Conservation (phyloP, 441 rosid species). For the Adansonia rubrostipa region DNA sequence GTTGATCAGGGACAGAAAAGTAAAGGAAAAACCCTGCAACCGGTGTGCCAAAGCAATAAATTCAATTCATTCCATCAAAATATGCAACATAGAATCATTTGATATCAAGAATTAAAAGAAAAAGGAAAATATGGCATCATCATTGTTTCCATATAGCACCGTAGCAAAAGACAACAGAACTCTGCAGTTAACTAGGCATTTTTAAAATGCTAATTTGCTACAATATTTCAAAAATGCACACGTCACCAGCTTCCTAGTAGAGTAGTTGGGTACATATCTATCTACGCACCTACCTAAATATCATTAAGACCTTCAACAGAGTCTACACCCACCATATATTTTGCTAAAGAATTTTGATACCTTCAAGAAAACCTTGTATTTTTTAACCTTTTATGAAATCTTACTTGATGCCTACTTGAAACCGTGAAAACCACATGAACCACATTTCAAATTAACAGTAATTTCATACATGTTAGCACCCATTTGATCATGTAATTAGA, state of each 20-base stretch:
- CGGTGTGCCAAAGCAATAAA: not conserved
- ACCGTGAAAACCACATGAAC: constrained; percentile 19
- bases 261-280: not conserved
- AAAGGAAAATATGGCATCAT: not conserved
- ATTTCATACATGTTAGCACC: not conserved
- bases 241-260: not conserved
- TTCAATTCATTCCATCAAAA: not conserved
- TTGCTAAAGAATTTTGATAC: not conserved
- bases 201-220: constrained; percentile 20
- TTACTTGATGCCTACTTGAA: not conserved
- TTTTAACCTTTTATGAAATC: not conserved
- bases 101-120: not conserved
- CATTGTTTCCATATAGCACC: no score
- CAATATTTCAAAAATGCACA: not conserved
- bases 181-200: not conserved
- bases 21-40: not conserved
- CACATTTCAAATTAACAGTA: constrained; percentile 11
- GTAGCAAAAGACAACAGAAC: not conserved
- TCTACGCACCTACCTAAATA: not conserved
- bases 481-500: not conserved
- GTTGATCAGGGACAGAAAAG: not conserved
- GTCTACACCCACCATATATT: constrained; percentile 8
- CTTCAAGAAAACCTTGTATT: not conserved
- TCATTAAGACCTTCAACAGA: not conserved
- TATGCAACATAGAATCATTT: not conserved